Evolutionary conservation across 257 asterid species (phyloP).

Genomic region (Craterostigma plantagineum): DNA sequence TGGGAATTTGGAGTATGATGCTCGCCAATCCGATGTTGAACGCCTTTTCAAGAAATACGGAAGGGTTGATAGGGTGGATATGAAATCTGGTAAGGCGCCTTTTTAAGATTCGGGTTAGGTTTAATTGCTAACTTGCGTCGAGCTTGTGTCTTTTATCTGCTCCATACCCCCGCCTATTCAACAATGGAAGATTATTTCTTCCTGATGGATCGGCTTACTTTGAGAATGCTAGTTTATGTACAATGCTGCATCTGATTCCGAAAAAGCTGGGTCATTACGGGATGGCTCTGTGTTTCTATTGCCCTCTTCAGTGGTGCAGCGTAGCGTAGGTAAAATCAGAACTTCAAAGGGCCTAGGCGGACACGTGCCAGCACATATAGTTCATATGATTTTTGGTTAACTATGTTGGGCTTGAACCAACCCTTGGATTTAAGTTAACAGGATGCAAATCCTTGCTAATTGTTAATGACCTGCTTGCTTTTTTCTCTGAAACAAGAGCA

Average conservation of each 20-base stretch:
- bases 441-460: conserved; percentile 9
- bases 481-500: conserved; percentile 24
- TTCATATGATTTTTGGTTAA: too few species aligned
- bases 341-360: too few species aligned
- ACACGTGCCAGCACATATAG: too few species aligned
- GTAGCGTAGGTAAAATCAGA: too few species aligned
- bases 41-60: conserved; percentile 82
- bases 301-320: too few species aligned
- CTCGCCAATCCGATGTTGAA: conserved; percentile 72
- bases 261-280: too few species aligned
- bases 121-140: neutral
- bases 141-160: neutral
- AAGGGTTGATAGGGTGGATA: conserved; percentile 84
- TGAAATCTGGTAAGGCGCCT: conserved; percentile 59
- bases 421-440: conserved; percentile 11
- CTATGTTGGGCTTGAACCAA: conserved; percentile 12
- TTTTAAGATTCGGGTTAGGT: conserved; percentile 3
- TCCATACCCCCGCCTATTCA: too few species aligned
- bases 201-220: too few species aligned
- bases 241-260: too few species aligned
- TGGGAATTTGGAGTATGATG: conserved; percentile 86
- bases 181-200: too few species aligned
- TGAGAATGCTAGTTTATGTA: too few species aligned
- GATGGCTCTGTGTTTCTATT: too few species aligned
- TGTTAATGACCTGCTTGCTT: conserved; percentile 13